Percentiles rank a stretch among this genome's conserved stretches.
Evolutionary conservation across 805 yeast genomes (phyloP).

Genomic region (Blastobotrys muscicola): DNA sequence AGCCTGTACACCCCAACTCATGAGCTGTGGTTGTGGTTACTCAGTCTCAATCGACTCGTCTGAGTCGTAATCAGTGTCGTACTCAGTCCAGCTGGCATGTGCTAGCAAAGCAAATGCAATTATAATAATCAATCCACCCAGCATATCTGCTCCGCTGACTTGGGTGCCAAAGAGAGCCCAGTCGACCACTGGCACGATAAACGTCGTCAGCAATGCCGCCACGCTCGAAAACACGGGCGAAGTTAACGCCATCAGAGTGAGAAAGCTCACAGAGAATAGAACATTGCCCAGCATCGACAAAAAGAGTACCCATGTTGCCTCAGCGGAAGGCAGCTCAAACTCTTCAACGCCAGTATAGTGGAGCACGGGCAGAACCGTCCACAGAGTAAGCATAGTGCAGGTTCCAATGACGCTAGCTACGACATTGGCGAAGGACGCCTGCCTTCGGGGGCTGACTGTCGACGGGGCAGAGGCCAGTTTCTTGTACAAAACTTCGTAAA

Average conservation of each 20-base stretch:
- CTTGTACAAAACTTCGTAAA: slow-evolving; percentile 78
- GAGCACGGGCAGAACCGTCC: slow-evolving; percentile 38
- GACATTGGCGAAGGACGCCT: slow-evolving; percentile 72
- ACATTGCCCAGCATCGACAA: slow-evolving; percentile 56
- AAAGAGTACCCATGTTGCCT: slow-evolving; percentile 36
- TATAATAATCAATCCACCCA: slow-evolving; percentile 63
- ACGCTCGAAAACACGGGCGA: slow-evolving; percentile 72
- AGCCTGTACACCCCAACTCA: no score
- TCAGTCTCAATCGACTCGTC: slow-evolving; percentile 18
- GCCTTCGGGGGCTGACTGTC: slow-evolving; percentile 52
- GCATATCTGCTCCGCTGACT: slow-evolving; percentile 45
- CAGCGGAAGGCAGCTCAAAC: slow-evolving; percentile 42
- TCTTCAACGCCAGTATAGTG: slow-evolving; percentile 48
- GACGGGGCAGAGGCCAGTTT: slow-evolving; percentile 66
- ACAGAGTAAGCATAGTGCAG: slow-evolving; percentile 41
- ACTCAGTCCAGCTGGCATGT: slow-evolving; percentile 27
- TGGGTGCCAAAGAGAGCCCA: slow-evolving; percentile 55
- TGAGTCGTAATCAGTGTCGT: slow-evolving; percentile 26
- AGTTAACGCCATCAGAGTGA: slow-evolving; percentile 72
- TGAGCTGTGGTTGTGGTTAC: background rate
- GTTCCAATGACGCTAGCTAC: slow-evolving; percentile 61
- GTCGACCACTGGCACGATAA: slow-evolving; percentile 70
- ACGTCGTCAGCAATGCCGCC: slow-evolving; percentile 62
- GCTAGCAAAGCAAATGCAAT: slow-evolving; percentile 55
- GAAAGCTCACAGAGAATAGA: slow-evolving; percentile 59